Base-by-base conservation (phyloP, 2,329 filamentous ascomycete species). In the Talaromyces albobiverticillius region DNA sequence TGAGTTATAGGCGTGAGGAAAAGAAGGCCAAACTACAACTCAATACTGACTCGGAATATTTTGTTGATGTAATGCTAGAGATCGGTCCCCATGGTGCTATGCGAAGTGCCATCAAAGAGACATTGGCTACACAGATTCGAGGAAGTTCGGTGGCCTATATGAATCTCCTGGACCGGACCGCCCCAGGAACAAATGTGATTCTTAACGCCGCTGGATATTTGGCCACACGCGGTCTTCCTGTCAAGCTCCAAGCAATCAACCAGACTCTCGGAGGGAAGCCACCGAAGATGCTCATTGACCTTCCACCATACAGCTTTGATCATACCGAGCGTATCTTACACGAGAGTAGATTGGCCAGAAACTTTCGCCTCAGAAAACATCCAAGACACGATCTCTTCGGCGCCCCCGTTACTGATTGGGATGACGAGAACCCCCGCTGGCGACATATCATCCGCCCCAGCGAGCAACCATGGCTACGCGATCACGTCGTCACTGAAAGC, bases 11-110 rank as follows among this genome's bases (percentile, higher is more conserved):
- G 13, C 26, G 38, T 22, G 43, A 43, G 25, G 45, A 41, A 11
- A 20, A 38, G 5, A 47, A 51, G 9, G 42, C 40, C 14, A 46
- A 49, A 22, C 36, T 56, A 8, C 50, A 48, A 10, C 25, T 56
- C 11, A 56, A 56, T 40, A 9, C 22, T 3, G 26, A 34, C 6
- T 49, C 23, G 1, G 25, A 57, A 25, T 18, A 57, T 5, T n/a
- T 38, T 16, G 45, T 51, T 7, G 60, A 64, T 29, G 48, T 64
- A 7, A 34, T 70, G 13, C 40, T 71, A 26, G 68, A 71, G 32
- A 60, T 71, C 18, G 67, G 68, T 0, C 67, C 67, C 22, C 68
- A 71, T 45, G 60, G 61, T 7, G 65, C 67, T 8, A 51, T 71
- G 11, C 60, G 61, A 26, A 63, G 65, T 8, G 64, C 66, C 1